phyloP scores from a whole-genome alignment of 2,329 filamentous ascomycete species.

The Verticillium tricorpus region DNA sequence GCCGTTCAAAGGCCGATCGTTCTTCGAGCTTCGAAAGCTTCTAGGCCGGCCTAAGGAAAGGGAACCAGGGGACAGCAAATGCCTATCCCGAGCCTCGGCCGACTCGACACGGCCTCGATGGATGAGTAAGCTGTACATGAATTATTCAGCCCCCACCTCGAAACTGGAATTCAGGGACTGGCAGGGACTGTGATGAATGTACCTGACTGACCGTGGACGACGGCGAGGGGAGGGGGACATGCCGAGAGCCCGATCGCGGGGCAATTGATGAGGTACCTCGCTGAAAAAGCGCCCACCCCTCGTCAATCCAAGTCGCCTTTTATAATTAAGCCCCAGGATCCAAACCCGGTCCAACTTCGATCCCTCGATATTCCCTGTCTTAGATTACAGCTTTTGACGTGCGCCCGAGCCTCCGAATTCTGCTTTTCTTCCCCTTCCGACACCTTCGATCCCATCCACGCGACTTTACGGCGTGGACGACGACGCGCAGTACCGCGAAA shows the following conservation, averaged over 20 bases:
- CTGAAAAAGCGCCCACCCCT: background rate
- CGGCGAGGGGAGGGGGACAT: background rate
- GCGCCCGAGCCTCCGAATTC: background rate
- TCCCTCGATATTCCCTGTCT: background rate
- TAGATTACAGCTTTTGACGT: background rate
- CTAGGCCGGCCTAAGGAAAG: background rate
- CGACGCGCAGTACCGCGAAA: conserved; percentile 56
- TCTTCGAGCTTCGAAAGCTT: background rate
- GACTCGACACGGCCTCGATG: background rate
- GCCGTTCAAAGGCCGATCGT: background rate
- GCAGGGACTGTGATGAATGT: background rate
- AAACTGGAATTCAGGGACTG: background rate
- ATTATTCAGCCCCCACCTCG: background rate
- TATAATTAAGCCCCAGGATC: background rate
- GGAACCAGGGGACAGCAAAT: background rate
- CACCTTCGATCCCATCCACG: conserved; percentile 1
- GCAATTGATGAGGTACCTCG: background rate
- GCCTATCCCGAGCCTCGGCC: background rate
- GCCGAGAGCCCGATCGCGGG: background rate
- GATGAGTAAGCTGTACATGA: background rate
- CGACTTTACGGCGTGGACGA: conserved; percentile 4
- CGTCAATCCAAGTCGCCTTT: background rate
- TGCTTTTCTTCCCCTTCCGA: background rate
- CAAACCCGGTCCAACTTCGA: background rate
- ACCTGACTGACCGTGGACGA: too few species aligned